phyloP scores from a whole-genome alignment of 1,284 basidiomycete species.

The Tilletia setariae region DNA sequence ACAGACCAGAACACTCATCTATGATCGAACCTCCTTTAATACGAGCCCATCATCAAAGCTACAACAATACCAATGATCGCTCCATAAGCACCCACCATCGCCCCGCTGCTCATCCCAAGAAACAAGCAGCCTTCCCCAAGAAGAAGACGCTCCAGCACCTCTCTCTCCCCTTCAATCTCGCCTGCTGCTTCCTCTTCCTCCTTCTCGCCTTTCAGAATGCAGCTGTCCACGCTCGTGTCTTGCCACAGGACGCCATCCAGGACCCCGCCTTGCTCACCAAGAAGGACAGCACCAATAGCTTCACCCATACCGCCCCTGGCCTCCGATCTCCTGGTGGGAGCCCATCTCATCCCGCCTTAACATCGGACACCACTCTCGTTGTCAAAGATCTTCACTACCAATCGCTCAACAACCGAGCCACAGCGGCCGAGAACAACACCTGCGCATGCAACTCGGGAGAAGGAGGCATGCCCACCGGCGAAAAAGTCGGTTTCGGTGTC shows the following conservation, averaged over 20 bases:
- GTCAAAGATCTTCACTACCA: neutral
- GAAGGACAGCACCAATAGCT: neutral
- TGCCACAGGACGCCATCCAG: neutral
- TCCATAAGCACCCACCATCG: neutral
- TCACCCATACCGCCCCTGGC: neutral
- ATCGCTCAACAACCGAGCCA: neutral
- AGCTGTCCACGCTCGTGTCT: conserved; percentile 1
- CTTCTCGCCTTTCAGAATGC: neutral
- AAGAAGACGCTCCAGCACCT: too few species aligned
- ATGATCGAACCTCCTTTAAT: conserved; percentile 16
- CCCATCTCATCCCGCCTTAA: conserved; percentile 12
- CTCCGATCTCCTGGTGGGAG: conserved; percentile 9
- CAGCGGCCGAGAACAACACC: neutral
- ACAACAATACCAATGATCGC: conserved; percentile 1
- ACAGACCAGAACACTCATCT: neutral
- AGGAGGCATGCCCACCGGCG: neutral
- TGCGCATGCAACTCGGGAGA: conserved; percentile 10
- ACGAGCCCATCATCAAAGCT: neutral
- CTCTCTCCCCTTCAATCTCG: neutral
- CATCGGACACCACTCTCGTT: neutral
- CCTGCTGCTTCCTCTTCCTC: neutral
- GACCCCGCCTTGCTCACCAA: neutral
- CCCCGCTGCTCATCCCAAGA: too few species aligned
- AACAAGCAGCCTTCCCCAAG: too few species aligned
- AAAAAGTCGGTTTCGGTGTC: conserved; percentile 43